A percentile compares a stretch with the other conserved stretches of the same genome.
phyloP scores from a whole-genome alignment of 768 basidiomycete genomes.

The Podaxis mareebaensis region DNA sequence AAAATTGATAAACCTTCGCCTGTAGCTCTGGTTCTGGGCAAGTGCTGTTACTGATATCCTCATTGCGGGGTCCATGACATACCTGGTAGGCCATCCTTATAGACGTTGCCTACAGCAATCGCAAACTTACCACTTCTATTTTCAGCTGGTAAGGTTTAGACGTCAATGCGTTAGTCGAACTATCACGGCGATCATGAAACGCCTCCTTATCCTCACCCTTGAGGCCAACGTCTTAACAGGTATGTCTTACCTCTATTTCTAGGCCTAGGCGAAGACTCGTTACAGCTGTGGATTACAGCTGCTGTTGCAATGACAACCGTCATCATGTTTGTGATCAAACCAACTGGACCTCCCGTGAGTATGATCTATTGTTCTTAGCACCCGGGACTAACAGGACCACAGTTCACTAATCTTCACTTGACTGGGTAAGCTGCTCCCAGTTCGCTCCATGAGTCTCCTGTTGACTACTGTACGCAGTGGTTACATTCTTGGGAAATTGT shows the following conservation, averaged over 20 bases:
- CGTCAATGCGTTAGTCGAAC: neutral
- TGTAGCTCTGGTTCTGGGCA: neutral
- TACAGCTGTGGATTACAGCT: neutral
- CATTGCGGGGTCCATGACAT: constrained; percentile 7
- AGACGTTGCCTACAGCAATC: neutral
- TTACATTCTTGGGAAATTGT: constrained; percentile 9
- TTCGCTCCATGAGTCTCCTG: neutral
- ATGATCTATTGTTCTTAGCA: neutral
- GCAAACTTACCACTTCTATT: neutral
- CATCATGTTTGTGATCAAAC: neutral
- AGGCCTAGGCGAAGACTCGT: too few species aligned
- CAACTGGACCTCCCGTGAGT: constrained; percentile 12
- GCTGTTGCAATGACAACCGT: constrained; percentile 4
- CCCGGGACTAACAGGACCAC: neutral
- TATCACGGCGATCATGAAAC: neutral
- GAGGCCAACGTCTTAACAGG: constrained; percentile 7
- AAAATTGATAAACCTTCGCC: neutral
- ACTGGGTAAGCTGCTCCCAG: neutral
- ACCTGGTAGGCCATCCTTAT: neutral
- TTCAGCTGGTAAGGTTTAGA: neutral
- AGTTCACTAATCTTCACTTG: constrained; percentile 2
- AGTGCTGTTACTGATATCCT: neutral
- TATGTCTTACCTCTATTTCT: neutral
- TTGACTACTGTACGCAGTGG: neutral
- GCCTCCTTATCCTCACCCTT: neutral